Percentiles rank a stretch among this genome's conserved stretches.
Evolutionary conservation across 169 alveolate genomes (phyloP).

Genomic region (Plasmodium falciparum): DNA sequence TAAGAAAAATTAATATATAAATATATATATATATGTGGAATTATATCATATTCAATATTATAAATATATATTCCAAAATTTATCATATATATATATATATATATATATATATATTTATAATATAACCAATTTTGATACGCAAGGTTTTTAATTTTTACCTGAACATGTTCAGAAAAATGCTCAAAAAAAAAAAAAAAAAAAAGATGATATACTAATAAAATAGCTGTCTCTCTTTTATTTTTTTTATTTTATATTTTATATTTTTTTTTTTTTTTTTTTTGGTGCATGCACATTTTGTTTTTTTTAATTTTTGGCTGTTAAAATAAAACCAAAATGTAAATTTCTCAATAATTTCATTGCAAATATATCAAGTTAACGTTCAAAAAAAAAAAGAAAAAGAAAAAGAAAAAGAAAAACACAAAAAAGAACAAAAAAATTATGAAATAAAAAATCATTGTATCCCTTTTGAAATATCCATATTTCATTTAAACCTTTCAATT

Average conservation of each 20-base stretch:
- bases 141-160: slow-evolving; percentile 5
- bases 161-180: slow-evolving; percentile 3
- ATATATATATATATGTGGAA: no score
- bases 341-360: no score
- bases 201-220: slow-evolving; percentile 21
- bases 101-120: no score
- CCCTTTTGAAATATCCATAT: neutral
- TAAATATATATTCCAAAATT: no score
- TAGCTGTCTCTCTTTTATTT: slow-evolving; percentile 16
- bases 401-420: neutral
- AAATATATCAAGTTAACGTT: no score
- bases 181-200: slow-evolving; percentile 27
- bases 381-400: no score
- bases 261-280: slow-evolving; percentile 14
- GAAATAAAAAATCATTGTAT: neutral
- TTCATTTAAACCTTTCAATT: neutral
- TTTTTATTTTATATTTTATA: neutral
- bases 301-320: slow-evolving; percentile 14
- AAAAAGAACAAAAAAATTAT: neutral
- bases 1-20: no score
- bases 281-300: slow-evolving; percentile 16
- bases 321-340: no score
- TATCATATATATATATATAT: no score
- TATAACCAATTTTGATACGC: no score
- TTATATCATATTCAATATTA: no score